Conservation (phyloP, 106 monocot species). For the Dendrobium nobile region DNA sequence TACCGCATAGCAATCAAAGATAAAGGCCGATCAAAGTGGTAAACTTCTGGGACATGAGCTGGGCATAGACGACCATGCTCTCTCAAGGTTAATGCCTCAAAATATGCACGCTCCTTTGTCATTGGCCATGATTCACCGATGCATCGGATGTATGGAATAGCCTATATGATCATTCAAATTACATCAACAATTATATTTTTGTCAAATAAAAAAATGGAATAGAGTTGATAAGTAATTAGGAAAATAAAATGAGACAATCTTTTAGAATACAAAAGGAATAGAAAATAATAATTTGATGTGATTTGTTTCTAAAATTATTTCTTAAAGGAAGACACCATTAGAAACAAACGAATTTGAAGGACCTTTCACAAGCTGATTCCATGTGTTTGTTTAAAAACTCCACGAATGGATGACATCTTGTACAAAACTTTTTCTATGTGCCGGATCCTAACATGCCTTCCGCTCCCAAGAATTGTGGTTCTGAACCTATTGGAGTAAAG, state of each 20-base stretch:
- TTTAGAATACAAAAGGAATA: neutral
- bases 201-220: neutral
- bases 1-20: conserved; percentile 91
- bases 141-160: conserved; percentile 84
- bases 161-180: conserved; percentile 24
- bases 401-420: neutral
- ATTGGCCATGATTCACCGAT: conserved; percentile 94
- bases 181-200: neutral
- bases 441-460: neutral
- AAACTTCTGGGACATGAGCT: conserved; percentile 86
- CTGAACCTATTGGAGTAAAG: neutral
- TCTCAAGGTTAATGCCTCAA: conserved; percentile 60
- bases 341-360: neutral
- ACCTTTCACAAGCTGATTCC: neutral
- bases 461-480: neutral
- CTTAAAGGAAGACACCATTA: neutral
- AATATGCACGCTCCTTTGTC: conserved; percentile 89
- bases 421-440: neutral
- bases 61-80: conserved; percentile 81
- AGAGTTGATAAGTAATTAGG: neutral
- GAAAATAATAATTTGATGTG: neutral
- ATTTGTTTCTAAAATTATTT: neutral
- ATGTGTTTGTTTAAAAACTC: neutral
- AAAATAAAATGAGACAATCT: neutral
- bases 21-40: conserved; percentile 82